These are phyloP conservation scores for Entophlyctis helioformis DNA, from an alignment of 192 early-diverging fungal genomes.

Conservation along the genomic window DNA sequence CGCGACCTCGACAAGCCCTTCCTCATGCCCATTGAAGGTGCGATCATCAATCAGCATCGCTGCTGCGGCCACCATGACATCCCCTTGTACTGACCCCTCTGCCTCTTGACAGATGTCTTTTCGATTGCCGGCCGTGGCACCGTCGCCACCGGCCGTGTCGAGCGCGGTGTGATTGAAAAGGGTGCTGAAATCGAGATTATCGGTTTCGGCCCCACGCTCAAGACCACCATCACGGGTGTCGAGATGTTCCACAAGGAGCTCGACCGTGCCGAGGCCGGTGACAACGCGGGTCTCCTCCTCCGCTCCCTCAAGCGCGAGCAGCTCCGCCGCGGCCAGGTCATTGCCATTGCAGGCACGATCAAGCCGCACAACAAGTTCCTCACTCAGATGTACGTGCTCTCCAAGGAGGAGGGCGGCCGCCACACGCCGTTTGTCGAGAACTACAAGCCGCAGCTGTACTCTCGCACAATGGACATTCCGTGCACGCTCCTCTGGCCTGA, in stretches of 20 bases:
- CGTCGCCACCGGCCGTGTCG: conserved; percentile 88
- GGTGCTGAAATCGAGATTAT: conserved; percentile 95
- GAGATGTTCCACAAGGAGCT: conserved; percentile 99
- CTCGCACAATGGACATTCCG: conserved; percentile 93
- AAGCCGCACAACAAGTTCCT: conserved; percentile 91
- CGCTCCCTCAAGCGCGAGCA: conserved; percentile 97
- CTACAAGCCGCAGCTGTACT: conserved; percentile 93
- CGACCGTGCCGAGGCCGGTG: conserved; percentile 91
- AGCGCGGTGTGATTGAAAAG: conserved; percentile 85
- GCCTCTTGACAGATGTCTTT: conserved; percentile 65
- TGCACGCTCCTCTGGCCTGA: conserved; percentile 58
- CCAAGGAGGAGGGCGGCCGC: conserved; percentile 96
- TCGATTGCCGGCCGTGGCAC: conserved; percentile 97
- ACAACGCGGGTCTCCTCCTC: conserved; percentile 95
- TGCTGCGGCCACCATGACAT: not conserved
- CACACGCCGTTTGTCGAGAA: conserved; percentile 96
- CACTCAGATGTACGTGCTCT: conserved; percentile 86
- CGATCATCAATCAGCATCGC: not conserved
- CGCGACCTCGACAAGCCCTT: conserved; percentile 97
- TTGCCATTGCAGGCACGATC: conserved; percentile 84
- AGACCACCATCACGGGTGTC: conserved; percentile 93
- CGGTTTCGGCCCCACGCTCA: conserved; percentile 76
- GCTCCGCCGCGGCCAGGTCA: conserved; percentile 87
- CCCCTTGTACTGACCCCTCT: no score
- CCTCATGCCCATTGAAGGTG: conserved; percentile 93